Base-by-base conservation (phyloP, 2,329 filamentous ascomycete genomes). In the Diplodia corticola region DNA sequence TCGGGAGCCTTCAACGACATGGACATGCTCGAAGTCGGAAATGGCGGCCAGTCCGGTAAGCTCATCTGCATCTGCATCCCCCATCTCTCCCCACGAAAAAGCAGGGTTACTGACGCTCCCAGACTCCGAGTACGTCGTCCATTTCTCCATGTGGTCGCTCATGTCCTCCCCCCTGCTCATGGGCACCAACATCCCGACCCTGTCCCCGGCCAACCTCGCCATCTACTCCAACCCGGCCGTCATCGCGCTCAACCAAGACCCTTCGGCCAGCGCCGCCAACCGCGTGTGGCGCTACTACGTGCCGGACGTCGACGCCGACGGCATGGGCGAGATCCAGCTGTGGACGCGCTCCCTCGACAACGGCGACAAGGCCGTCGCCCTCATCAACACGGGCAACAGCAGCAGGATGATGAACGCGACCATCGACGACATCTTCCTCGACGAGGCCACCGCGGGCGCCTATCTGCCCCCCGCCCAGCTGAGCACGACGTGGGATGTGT, bases 361-460 rank as follows among this genome's bases (percentile, higher is more conserved):
- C 20, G 81, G 81, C 13, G 80, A 83, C 60, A 78, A 80, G 20
- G 74, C 81, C 44, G 78, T 86, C 4, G 79, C 84, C 1, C 76
- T 86, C 4, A 73, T 87, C 68, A 87, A 87, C 68, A 81, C 79
- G 5, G 81, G 77, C 24, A 79, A 81, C 67, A 73, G 71, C 5
- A 73, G 75, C 0, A 73, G 77, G 17, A 76, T 72, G 4, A 80
- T 87, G 81, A 82, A 82, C 65, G 82, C 81, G 20, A 81, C 82
- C 1, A 78, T 85, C 3, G 75, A 76, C 22, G 84, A 86, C 48
- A 82, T 87, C 64, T 86, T 86, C 73, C 73, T 82, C 57, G 81
- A 84, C 68, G 75, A 76, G 40, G 81, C 81, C 4, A 77, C 78
- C 0, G 75, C 73, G 1, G 80, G 79, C 26, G 80, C 80, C 0